Percentiles rank a stretch among this genome's conserved stretches.
These are phyloP conservation scores for Phoenix roebelenii DNA, from an alignment of 176 grass and related monocot genomes.

Conservation along the genomic window DNA sequence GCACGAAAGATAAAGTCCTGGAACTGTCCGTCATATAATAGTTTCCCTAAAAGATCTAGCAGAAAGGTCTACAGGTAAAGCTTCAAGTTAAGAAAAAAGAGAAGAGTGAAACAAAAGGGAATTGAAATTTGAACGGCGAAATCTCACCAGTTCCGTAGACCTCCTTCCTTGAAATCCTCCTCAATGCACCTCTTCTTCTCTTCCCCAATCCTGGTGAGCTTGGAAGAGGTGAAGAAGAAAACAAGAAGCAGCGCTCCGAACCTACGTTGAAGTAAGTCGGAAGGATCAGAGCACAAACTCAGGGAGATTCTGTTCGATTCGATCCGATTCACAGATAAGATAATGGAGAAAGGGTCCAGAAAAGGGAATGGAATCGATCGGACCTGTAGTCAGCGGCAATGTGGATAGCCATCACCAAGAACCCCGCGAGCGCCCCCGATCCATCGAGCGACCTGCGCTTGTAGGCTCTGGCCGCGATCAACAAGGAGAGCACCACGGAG, in stretches of 20 bases:
- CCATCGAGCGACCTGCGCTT: constrained; percentile 48
- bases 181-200: constrained; percentile 56
- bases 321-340: neutral
- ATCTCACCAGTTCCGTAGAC: constrained; percentile 77
- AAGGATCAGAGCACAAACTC: constrained; percentile 1
- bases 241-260: constrained; percentile 66
- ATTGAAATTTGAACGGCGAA: neutral
- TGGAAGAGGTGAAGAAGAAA: constrained; percentile 82
- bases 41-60: too few species aligned
- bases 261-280: constrained; percentile 6
- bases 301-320: neutral
- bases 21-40: too few species aligned
- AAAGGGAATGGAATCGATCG: neutral
- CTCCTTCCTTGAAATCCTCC: constrained; percentile 81
- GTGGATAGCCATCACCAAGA: constrained; percentile 71
- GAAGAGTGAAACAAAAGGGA: too few species aligned
- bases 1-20: too few species aligned
- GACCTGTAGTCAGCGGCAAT: constrained; percentile 64
- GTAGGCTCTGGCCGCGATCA: constrained; percentile 44
- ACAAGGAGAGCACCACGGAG: constrained; percentile 26
- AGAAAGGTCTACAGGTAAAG: too few species aligned
- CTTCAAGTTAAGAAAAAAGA: too few species aligned
- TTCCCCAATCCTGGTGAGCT: constrained; percentile 64
- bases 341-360: neutral
- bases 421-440: constrained; percentile 58